Evolutionary conservation across 306 rosid genomes (phyloP).

Genomic region (Prunus mume): DNA sequence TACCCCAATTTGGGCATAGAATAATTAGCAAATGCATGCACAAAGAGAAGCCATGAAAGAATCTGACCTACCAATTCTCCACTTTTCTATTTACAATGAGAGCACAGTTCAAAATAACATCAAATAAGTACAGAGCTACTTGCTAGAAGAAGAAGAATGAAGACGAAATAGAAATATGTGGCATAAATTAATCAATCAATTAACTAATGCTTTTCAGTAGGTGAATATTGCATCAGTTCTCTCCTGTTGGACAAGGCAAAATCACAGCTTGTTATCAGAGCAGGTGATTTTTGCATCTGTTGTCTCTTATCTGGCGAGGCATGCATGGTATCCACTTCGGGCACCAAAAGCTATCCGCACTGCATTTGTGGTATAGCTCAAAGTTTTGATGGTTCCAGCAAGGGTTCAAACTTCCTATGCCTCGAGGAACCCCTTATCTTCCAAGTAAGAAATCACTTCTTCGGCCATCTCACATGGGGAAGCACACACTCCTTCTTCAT

Average conservation of each 20-base stretch:
- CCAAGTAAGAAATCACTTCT: conserved; percentile 53
- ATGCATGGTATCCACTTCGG: not conserved
- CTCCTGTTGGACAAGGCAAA: conserved; percentile 8
- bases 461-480: conserved; percentile 69
- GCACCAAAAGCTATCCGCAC: not conserved
- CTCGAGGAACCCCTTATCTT: conserved; percentile 54
- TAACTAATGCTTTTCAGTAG: not conserved
- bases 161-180: not conserved
- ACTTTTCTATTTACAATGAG: not conserved
- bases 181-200: not conserved
- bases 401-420: conserved; percentile 19
- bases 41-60: not conserved
- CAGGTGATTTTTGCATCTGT: not conserved
- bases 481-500: conserved; percentile 36
- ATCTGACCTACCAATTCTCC: not conserved
- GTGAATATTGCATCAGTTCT: conserved; percentile 7
- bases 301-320: not conserved
- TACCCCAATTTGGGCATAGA: no score
- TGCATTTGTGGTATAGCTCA: not conserved
- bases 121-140: not conserved
- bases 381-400: not conserved
- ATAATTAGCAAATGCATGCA: not conserved
- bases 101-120: not conserved
- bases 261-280: not conserved
- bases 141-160: not conserved